Base-by-base conservation (phyloP, 2,329 filamentous ascomycete species). In the Leptodontidium sp. region DNA sequence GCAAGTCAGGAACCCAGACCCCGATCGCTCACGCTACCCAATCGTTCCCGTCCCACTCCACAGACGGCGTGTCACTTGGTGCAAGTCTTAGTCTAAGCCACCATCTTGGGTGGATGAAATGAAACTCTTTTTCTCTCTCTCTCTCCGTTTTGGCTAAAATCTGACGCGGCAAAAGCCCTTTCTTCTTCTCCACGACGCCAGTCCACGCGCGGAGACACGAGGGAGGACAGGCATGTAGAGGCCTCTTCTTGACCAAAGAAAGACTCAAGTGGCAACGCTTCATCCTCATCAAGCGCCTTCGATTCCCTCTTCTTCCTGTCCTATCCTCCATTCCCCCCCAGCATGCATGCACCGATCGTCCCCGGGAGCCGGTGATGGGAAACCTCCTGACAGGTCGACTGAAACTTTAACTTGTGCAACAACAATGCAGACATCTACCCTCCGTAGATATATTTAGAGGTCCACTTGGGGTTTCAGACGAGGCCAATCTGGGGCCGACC, bases 121-220 rank as follows among this genome's bases (percentile, higher is more conserved):
- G 55, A 66, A 66, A 66, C 57, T 57, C 62, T 40, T 59, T 64
- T 55, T 53, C 40, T 21, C 58, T 32, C 29, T 53, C 40, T 21
- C 58, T 32, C 29, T 64, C 24, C 47, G 38, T 53, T 61, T 64
- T 29, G 57, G 26, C 52, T 62, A 62, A 69, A 40, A 38, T 63
- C 68, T 65, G 43, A 70, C 68, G 68, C 65, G 68, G 65, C 68
- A 65, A 70, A 67, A 64, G 50, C 57, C 58, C 29, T 5, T 29
- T 7, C 50, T 26, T 15, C 47, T 4, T 26, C 11, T 21, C 21
- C 49, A 52, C 49, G 49, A 32, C 29, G 29, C 21, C 21, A 32
- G 29, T 32, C 29, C 29, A 61, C 63, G 67, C 67, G 67, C 63
- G 67, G 64, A 66, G 61, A 65, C 58, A 66, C 67, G 64, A 68